Base-by-base conservation (phyloP, 441 rosid species). In the Euphorbia celastroides region DNA sequence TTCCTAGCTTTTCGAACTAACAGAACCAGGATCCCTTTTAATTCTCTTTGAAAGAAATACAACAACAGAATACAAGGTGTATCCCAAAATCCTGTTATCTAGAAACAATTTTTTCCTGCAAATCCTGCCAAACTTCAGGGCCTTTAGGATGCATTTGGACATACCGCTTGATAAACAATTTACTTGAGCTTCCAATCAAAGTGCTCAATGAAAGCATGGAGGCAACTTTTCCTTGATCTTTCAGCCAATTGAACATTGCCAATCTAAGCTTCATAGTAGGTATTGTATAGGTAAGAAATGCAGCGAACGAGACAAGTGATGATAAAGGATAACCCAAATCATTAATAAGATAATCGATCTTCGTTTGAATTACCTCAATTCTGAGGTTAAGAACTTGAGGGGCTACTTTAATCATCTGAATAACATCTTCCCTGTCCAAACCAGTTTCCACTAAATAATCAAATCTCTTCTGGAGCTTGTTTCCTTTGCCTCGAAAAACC, bases 181-280 rank as follows among this genome's bases (percentile, higher is more conserved):
- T 79, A 19, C 88, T 80, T 0, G 94, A 67, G 75, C 74, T 77
- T 13, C 79, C 72, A 48, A 92, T 67, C 64, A 88, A 34, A 57
- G 81, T 82, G 72, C 92, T 83, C 66, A 87, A 66, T 34, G 88
- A 74, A 54, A 76, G 73, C 41, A 7, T 44, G 12, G 78, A 71
- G 36, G 51, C 72, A 5, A 50, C 83, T n/a, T 66, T 70, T 41
- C 84, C 86, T 57, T 77, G 74, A 50, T 73, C 74, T 74, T 67
- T 83, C 71, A 91, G 83, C 95, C 98, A 93, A 71, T 71, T 64
- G 61, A 70, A 82, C 95, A 93, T 86, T 10, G 70, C 74, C 54
- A 82, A 48, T 71, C 89, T 81, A 16, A 86, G 78, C 78, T 80
- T 82, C 62, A 83, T 72, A 68, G 90, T 78, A 34, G 74, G 67